phyloP scores from a whole-genome alignment of 805 yeast species.

The Martiniozyma abietophila region DNA sequence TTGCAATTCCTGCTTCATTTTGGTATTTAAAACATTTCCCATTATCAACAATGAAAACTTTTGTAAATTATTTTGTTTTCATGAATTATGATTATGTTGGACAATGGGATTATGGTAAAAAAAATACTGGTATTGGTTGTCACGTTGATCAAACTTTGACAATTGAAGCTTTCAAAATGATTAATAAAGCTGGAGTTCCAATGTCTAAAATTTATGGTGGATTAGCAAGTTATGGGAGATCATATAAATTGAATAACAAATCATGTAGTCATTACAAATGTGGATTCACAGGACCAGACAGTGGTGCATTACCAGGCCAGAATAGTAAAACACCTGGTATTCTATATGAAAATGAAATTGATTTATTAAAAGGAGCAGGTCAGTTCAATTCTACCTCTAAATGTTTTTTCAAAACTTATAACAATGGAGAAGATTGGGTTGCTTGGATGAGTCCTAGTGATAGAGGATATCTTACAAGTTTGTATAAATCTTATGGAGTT shows the following conservation, averaged over 20 bases:
- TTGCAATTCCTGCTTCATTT: neutral
- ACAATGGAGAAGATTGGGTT: neutral
- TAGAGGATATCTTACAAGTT: neutral
- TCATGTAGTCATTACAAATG: neutral
- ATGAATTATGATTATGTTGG: slow-evolving; percentile 1
- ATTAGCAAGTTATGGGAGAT: neutral
- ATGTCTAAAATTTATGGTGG: neutral
- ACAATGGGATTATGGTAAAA: neutral
- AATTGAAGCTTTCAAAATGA: neutral
- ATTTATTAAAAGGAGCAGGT: no score
- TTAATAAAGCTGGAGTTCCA: neutral
- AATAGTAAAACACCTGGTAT: no score
- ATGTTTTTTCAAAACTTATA: no score
- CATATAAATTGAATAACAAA: neutral
- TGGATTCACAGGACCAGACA: neutral
- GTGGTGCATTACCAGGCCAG: neutral
- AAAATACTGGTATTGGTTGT: slow-evolving; percentile 1
- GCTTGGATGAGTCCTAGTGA: neutral
- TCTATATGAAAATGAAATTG: no score
- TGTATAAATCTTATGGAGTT: neutral
- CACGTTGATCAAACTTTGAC: no score
- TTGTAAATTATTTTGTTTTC: neutral
- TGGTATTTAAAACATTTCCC: neutral
- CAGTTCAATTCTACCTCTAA: no score
- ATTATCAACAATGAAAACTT: neutral